Base-by-base conservation (phyloP, 176 grass and related monocot species). In the Avena insularis region DNA sequence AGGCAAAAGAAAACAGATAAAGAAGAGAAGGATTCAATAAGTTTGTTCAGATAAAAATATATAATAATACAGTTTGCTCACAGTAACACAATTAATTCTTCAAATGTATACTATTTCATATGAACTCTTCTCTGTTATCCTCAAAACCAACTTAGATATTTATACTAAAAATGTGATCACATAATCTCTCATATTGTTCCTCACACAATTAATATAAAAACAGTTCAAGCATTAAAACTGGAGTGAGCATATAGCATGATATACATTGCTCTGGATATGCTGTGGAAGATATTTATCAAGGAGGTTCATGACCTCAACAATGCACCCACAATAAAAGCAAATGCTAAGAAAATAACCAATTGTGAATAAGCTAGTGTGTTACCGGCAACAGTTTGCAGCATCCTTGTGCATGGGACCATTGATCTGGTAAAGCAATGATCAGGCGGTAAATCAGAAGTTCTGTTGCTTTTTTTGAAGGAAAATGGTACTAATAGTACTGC, bases 351-450 rank as follows among this genome's bases (percentile, higher is more conserved):
- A 40, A 75, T 72, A 50, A 10, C 4, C 6, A 7, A 4, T 2
- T 60, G 50, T 15, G 3, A 65, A 69, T 68, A 90, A 82, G 66
- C 74, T 90, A 75, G 58, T 31, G 17, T 11, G 49, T 88, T 94
- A 99, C 97, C 97, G 79, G 80, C 97, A 96, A 87, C 97, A 99
- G 73, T 91, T 99, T 61, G 97, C 94, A 51, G 95, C 94, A 89
- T 99, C 97, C 81, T 84, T 94, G 87, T 99, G 97, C 92, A 99
- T 94, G 80, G 97, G 97, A 47, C 97, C 97, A 67, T 94, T 99
- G 75, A 96, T 91, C 97, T 99, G 88, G 80, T 83, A 84, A 81
- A 86, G 77, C 35, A 86, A 84, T 57, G 70, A 77, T 89, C 31
- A 87, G 10, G 78, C 20, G 59, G 13, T 77, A 76, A 83, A 40